Evolutionary conservation across 2,329 filamentous ascomycete genomes (phyloP).

Genomic region (Claviceps digitariae): DNA sequence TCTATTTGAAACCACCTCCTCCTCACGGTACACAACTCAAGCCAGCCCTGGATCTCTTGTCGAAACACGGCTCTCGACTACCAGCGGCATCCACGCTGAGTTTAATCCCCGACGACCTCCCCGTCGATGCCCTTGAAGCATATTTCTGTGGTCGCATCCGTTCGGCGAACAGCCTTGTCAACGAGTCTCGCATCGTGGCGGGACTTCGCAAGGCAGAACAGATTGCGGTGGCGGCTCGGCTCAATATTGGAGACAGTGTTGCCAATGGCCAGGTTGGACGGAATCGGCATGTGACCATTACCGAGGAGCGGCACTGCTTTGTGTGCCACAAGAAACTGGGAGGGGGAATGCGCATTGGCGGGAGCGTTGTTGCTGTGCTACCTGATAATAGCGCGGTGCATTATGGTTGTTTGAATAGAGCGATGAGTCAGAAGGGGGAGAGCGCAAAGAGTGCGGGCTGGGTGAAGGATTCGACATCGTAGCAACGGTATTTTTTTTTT

Average conservation of each 20-base stretch:
- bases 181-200: slow-evolving; percentile 65
- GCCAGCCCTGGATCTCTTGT: slow-evolving; percentile 77
- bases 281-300: slow-evolving; percentile 60
- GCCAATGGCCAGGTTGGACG: slow-evolving; percentile 37
- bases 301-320: slow-evolving; percentile 78
- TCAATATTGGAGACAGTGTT: slow-evolving; percentile 60
- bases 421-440: slow-evolving; percentile 23
- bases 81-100: slow-evolving; percentile 76
- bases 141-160: slow-evolving; percentile 91
- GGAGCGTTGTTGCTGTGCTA: slow-evolving; percentile 80
- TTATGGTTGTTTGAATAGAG: slow-evolving; percentile 57
- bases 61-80: slow-evolving; percentile 79
- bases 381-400: slow-evolving; percentile 73
- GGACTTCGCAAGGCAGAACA: slow-evolving; percentile 67
- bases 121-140: slow-evolving; percentile 65
- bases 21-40: slow-evolving; percentile 59
- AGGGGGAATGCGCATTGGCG: slow-evolving; percentile 69
- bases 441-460: slow-evolving; percentile 19
- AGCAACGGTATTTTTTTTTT: slow-evolving; percentile 2
- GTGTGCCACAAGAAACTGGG: slow-evolving; percentile 91
- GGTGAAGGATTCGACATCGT: slow-evolving; percentile 21
- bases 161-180: slow-evolving; percentile 67
- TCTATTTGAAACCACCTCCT: slow-evolving; percentile 73
- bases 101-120: slow-evolving; percentile 69
- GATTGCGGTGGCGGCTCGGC: slow-evolving; percentile 57